phyloP scores from a whole-genome alignment of 2,329 filamentous ascomycete genomes.

The Keithomyces neogunnii region DNA sequence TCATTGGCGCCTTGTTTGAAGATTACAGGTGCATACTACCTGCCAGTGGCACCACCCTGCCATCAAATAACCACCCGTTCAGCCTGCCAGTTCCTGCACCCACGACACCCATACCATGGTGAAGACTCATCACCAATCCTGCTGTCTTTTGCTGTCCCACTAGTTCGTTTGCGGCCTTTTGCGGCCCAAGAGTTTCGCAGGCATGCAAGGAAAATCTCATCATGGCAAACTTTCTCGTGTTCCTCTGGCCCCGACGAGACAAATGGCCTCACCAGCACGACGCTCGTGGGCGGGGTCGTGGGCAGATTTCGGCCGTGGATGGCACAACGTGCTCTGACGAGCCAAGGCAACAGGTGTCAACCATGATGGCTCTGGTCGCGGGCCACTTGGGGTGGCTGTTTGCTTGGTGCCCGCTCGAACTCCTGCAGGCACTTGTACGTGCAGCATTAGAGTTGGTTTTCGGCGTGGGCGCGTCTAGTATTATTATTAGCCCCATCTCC shows the following conservation, averaged over 20 bases:
- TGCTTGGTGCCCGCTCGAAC: conserved; percentile 4
- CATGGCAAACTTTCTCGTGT: background rate
- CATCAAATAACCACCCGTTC: too few relatives aligned
- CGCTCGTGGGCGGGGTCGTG: conserved; percentile 8
- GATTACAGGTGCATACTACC: background rate
- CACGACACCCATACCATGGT: too few relatives aligned
- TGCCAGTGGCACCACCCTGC: too few relatives aligned
- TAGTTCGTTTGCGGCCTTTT: background rate
- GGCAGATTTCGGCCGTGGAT: conserved; percentile 16
- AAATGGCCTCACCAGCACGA: background rate
- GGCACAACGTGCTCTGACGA: conserved; percentile 14
- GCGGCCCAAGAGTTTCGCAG: background rate
- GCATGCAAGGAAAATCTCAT: conserved; percentile 1
- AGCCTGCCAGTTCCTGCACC: too few relatives aligned
- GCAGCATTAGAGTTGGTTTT: background rate
- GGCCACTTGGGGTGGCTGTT: conserved; percentile 3
- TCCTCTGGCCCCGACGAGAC: background rate
- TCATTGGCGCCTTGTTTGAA: background rate
- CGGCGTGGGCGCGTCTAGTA: too few relatives aligned
- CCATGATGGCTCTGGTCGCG: background rate
- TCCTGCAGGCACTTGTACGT: conserved; percentile 2
- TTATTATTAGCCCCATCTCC: too few relatives aligned
- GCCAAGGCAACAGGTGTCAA: conserved; percentile 1
- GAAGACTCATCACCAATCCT: too few relatives aligned
- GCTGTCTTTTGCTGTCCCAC: too few relatives aligned